Percentiles rank a stretch among this genome's conserved stretches.
phyloP scores from a whole-genome alignment of 2,329 filamentous ascomycete species.

The Plenodomus lindquistii region DNA sequence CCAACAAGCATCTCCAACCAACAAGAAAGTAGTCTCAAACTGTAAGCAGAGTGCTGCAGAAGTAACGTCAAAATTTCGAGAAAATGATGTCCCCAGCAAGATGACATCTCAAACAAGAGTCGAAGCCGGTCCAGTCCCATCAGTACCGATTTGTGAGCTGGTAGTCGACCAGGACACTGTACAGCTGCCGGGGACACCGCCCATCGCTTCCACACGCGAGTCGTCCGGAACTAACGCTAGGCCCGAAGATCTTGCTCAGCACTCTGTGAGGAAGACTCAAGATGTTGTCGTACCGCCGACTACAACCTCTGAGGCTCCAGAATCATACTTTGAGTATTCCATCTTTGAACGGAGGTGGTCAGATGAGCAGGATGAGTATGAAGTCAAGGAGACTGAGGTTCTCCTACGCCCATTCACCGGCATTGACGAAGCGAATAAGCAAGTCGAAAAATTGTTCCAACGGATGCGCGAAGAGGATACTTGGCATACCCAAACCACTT shows the following conservation, averaged over 20 bases:
- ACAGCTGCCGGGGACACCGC: background rate
- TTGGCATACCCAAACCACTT: conserved; percentile 4
- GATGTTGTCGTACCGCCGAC: background rate
- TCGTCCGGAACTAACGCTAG: background rate
- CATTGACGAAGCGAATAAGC: conserved; percentile 21
- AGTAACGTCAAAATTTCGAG: background rate
- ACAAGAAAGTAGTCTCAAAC: background rate
- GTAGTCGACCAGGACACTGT: background rate
- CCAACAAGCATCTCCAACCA: background rate
- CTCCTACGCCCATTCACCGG: conserved; percentile 8
- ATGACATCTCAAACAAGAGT: background rate
- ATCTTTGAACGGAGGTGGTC: conserved; percentile 23
- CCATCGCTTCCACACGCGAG: background rate
- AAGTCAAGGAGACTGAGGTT: conserved; percentile 3
- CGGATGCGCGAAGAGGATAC: conserved; percentile 1
- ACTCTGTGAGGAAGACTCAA: background rate
- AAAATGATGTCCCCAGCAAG: background rate
- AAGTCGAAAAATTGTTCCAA: conserved; percentile 14
- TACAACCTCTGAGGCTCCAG: conserved; percentile 2
- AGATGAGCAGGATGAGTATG: conserved; percentile 1
- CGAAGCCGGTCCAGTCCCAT: background rate
- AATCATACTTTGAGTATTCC: conserved; percentile 32
- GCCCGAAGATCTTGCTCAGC: background rate
- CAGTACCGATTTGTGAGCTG: background rate
- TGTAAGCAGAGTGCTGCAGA: background rate